Percentiles rank a stretch among this genome's conserved stretches.
These are phyloP conservation scores for Macadamia tetraphylla DNA, from an alignment of 164 flowering plant genomes.

Conservation along the genomic window DNA sequence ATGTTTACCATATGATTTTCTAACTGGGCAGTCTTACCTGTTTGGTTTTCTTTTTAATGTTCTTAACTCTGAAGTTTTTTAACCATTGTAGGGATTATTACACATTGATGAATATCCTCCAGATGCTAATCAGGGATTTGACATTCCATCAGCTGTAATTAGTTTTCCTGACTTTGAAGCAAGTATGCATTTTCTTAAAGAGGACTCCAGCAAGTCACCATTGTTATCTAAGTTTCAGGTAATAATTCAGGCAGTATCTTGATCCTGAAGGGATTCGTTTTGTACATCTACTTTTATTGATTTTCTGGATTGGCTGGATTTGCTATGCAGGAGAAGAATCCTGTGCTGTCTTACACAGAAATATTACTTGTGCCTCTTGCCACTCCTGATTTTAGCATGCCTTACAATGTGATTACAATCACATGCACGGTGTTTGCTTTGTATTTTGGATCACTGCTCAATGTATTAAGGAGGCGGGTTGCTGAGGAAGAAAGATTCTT, in stretches of 20 bases:
- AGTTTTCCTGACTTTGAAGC: constrained; percentile 63
- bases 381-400: constrained; percentile 99
- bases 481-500: constrained; percentile 84
- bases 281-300: not conserved
- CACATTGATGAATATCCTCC: constrained; percentile 97
- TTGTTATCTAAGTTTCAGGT: constrained; percentile 73
- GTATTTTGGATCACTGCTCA: constrained; percentile 93
- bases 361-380: constrained; percentile 91
- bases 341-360: constrained; percentile 81
- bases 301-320: constrained; percentile 11
- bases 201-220: constrained; percentile 35
- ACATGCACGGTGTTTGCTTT: constrained; percentile 95
- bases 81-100: constrained; percentile 62
- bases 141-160: constrained; percentile 88
- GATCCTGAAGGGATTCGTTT: not conserved
- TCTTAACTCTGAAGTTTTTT: not conserved
- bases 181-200: constrained; percentile 31
- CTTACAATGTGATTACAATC: constrained; percentile 92
- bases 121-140: constrained; percentile 98
- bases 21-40: not conserved
- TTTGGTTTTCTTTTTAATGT: not conserved
- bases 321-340: constrained; percentile 49
- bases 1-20: no score
- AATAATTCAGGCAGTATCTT: not conserved
- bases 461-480: constrained; percentile 74